Evolutionary conservation across 768 basidiomycete species (phyloP), one percentile per base, ranked within the genome.

Genomic region (Lactarius sanguifluus): DNA sequence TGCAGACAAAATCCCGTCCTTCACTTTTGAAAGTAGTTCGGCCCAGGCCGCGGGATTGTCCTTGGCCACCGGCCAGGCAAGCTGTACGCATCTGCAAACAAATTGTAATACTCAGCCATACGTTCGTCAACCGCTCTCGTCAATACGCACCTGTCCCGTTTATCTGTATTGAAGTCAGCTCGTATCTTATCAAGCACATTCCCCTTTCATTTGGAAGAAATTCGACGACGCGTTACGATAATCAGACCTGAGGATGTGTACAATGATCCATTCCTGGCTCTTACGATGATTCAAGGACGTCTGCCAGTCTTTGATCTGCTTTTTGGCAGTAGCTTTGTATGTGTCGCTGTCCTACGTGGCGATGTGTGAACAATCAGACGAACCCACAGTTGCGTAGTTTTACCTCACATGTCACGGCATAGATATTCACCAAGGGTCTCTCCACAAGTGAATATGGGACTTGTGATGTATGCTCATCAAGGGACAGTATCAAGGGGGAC

Each of bases 301-400:
- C 65, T 92, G 89, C 97, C 97, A 99, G 66, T 98, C 94, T 71
- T 92, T 91, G 70, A 98, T 90, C 75, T 96, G 92, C 69, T 88
- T 91, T 73, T 88, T 90, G 23, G 91, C 82, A 0, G 84, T 82
- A 30, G 81, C 82, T 72, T 88, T 89, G 80, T 99, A 99, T 3
- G 81, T 79, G 57, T 98, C 94, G 65, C 75, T 79, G 74, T 87
- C 85, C 85, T 86, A 69, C 15, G 59, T 36, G 38, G 54, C 15
- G 16, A 23, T 57, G 50, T 45, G 66, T 61, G 58, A 69, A 60
- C 62, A 58, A 68, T 72, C 60, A 61, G 68, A 34, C 34, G 63
- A 30, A 64, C 43, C 59, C 62, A n/a, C 38, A 64, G 43, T 67
- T n/a, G 58, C 3, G 50, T 34, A 12, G 20, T 18, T 82, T 75